Evolutionary conservation across 495 filamentous ascomycete genomes (phyloP).

Genomic region (Amorphotheca resinae): DNA sequence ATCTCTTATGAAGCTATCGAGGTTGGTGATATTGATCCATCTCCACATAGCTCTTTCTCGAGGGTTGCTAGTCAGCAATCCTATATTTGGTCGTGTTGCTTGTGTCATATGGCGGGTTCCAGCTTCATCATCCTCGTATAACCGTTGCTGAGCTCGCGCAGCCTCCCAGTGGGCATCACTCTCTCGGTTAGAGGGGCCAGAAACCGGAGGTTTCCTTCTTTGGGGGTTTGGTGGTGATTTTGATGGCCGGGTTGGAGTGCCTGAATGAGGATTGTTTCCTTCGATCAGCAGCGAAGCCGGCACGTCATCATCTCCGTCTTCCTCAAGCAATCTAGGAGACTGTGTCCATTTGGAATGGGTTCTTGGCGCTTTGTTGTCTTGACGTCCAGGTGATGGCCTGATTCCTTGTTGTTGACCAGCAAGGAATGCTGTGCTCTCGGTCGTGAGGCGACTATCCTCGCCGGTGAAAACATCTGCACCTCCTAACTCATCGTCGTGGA

Average conservation of each 20-base stretch:
- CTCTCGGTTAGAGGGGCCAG: constrained; percentile 39
- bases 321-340: constrained; percentile 33
- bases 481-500: constrained; percentile 60
- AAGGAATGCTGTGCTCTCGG: constrained; percentile 36
- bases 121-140: constrained; percentile 35
- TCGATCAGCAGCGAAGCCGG: constrained; percentile 82
- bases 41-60: constrained; percentile 75
- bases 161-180: constrained; percentile 56
- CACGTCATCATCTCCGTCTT: constrained; percentile 86
- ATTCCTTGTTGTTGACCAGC: constrained; percentile 1
- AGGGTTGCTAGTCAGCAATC: constrained; percentile 9
- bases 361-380: constrained; percentile 3
- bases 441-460: constrained; percentile 51
- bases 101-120: constrained; percentile 1
- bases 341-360: constrained; percentile 15
- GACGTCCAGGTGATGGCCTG: background rate
- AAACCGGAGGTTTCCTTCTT: constrained; percentile 25
- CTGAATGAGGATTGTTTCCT: constrained; percentile 25
- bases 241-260: constrained; percentile 11
- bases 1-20: constrained; percentile 81
- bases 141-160: constrained; percentile 45
- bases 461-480: constrained; percentile 41
- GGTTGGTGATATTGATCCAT: constrained; percentile 86
- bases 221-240: constrained; percentile 3
- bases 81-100: constrained; percentile 26